A percentile compares a stretch with the other conserved stretches of the same genome.
phyloP scores from a whole-genome alignment of 169 alveolate species.

The Cryptosporidium bovis region DNA sequence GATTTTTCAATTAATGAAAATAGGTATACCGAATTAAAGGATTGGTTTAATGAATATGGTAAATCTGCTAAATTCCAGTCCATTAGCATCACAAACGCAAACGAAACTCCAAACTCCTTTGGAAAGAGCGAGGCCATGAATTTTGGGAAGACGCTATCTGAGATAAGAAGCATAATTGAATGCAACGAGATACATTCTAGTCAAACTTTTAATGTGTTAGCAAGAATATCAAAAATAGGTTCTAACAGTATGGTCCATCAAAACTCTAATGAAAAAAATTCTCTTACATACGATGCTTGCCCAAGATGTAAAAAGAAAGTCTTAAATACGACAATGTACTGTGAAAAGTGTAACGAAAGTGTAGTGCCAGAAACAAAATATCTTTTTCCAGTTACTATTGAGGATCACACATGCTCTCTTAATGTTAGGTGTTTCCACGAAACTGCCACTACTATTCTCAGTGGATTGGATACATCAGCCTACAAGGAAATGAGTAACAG shows the following conservation, averaged over 20 bases:
- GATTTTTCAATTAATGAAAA: constrained; percentile 23
- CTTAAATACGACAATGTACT: constrained; percentile 18
- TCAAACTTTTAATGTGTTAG: constrained; percentile 38
- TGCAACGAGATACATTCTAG: not conserved
- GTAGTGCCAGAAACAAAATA: constrained; percentile 61
- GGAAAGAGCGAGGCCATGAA: constrained; percentile 4
- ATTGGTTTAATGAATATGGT: constrained; percentile 21
- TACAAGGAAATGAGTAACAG: constrained; percentile 45
- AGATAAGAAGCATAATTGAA: constrained; percentile 34
- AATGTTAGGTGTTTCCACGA: constrained; percentile 64
- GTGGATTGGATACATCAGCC: constrained; percentile 28
- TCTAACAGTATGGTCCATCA: constrained; percentile 12
- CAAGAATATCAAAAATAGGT: constrained; percentile 63
- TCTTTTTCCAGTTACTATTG: constrained; percentile 68
- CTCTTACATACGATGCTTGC: constrained; percentile 70
- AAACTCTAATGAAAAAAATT: constrained; percentile 8
- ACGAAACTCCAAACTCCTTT: not conserved
- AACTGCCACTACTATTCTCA: constrained; percentile 34
- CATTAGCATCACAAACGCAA: constrained; percentile 14
- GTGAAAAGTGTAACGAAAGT: constrained; percentile 70
- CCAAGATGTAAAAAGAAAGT: constrained; percentile 68
- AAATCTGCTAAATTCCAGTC: constrained; percentile 18
- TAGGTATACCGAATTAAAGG: constrained; percentile 1
- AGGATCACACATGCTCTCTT: constrained; percentile 59
- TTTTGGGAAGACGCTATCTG: constrained; percentile 12